These are phyloP conservation scores for Pneumocystis oryctolagi DNA, from an alignment of 1,139 yeast species.

Conservation along the genomic window DNA sequence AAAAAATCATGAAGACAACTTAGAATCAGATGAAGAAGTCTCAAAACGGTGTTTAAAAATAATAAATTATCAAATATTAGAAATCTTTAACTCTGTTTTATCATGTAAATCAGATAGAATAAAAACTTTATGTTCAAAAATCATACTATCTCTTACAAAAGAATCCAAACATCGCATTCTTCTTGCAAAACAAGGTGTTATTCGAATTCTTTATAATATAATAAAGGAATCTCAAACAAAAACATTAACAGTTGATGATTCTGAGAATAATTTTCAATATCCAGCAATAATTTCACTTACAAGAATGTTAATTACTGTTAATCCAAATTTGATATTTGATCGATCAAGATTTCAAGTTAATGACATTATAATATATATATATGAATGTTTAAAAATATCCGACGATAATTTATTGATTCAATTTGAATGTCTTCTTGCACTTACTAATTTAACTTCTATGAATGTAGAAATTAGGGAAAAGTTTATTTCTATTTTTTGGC, in stretches of 20 bases:
- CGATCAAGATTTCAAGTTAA: background rate
- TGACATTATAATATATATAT: background rate
- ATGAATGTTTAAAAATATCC: background rate
- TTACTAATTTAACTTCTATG: conserved; percentile 35
- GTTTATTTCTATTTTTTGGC: conserved; percentile 28
- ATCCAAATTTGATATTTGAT: background rate
- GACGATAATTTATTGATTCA: conserved; percentile 23
- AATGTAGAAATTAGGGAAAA: conserved; percentile 25
- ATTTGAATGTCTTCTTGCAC: conserved; percentile 34
- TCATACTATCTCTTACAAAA: background rate
- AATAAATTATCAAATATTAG: background rate
- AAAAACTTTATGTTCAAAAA: background rate
- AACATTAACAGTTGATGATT: background rate
- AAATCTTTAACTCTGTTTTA: background rate
- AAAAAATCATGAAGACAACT: background rate
- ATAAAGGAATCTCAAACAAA: background rate
- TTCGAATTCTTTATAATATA: background rate
- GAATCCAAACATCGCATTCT: background rate
- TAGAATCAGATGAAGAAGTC: conserved; percentile 1
- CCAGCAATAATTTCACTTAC: background rate
- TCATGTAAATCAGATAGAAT: background rate
- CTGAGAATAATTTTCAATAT: background rate
- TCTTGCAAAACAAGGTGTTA: conserved; percentile 1
- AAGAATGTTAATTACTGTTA: background rate
- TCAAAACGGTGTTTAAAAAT: conserved; percentile 1